These are phyloP conservation scores for Nitzschia sp. DNA, from an alignment of 108 stramenopile genomes.

Conservation along the genomic window DNA sequence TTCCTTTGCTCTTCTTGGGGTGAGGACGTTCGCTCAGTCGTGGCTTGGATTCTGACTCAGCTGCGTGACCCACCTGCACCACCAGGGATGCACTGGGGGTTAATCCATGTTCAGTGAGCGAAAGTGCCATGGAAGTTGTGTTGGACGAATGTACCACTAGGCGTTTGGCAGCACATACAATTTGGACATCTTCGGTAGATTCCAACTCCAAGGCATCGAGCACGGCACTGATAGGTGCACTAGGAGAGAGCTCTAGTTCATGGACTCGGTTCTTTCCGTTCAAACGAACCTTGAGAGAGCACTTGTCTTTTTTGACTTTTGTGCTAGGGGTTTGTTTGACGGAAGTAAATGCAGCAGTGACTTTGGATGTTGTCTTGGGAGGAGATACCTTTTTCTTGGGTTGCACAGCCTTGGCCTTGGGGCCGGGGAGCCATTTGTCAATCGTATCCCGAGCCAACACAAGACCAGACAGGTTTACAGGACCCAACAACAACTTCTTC, in stretches of 20 bases:
- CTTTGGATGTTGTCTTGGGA: too few relatives aligned
- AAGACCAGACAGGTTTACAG: constrained; percentile 64
- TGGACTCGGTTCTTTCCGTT: constrained; percentile 81
- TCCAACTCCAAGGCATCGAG: constrained; percentile 46
- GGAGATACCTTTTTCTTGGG: too few relatives aligned
- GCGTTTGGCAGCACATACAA: constrained; percentile 76
- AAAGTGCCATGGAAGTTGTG: constrained; percentile 48
- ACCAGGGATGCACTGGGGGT: constrained; percentile 68
- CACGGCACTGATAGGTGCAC: constrained; percentile 53
- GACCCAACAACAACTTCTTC: not conserved
- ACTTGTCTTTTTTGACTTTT: constrained; percentile 46
- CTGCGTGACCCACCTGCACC: constrained; percentile 46
- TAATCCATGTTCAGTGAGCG: constrained; percentile 53
- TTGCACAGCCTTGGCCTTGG: too few relatives aligned
- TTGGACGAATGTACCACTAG: constrained; percentile 73
- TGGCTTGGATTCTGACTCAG: constrained; percentile 13
- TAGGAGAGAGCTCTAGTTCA: constrained; percentile 47
- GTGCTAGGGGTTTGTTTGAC: not conserved
- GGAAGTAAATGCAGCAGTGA: too few relatives aligned
- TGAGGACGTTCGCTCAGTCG: constrained; percentile 67
- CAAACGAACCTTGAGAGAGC: constrained; percentile 58
- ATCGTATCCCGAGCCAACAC: constrained; percentile 72
- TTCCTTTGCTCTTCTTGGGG: constrained; percentile 67
- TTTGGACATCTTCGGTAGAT: constrained; percentile 51
- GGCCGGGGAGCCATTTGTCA: constrained; percentile 66